These are phyloP conservation scores for Fraxinus velutina DNA, from an alignment of 305 asterid species.

Conservation along the genomic window DNA sequence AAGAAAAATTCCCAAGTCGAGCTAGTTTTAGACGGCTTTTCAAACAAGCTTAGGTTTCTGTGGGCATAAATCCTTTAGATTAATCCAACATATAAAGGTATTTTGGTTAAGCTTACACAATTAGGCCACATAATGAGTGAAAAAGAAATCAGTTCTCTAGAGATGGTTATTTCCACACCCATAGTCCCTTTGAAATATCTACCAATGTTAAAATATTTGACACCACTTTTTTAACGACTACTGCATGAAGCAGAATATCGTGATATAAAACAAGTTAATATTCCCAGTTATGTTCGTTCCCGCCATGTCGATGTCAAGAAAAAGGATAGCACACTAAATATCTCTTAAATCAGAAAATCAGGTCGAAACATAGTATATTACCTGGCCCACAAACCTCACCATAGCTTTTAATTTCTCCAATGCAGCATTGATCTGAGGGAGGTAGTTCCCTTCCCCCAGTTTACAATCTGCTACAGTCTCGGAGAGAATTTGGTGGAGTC, in stretches of 20 bases:
- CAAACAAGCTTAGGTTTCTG: not conserved
- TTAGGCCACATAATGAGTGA: not conserved
- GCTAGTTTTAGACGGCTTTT: not conserved
- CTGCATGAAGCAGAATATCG: not conserved
- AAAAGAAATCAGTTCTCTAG: not conserved
- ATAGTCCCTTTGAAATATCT: not conserved
- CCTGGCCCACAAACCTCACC: slow-evolving; percentile 75
- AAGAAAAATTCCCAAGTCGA: not conserved
- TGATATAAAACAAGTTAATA: not conserved
- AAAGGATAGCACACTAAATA: not conserved
- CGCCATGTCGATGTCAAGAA: not conserved
- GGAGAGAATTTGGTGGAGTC: slow-evolving; percentile 52
- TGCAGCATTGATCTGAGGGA: slow-evolving; percentile 60
- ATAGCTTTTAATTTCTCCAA: slow-evolving; percentile 61
- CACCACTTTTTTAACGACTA: not conserved
- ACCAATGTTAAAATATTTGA: not conserved
- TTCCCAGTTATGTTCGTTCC: not conserved
- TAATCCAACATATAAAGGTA: not conserved
- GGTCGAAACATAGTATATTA: slow-evolving; percentile 20
- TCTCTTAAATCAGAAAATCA: not conserved
- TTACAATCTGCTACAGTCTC: slow-evolving; percentile 51
- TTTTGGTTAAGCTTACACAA: not conserved
- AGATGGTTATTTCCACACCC: not conserved
- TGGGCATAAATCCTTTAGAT: not conserved
- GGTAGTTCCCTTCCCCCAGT: slow-evolving; percentile 52